Base-by-base conservation (phyloP, 2,329 filamentous ascomycete species). In the Hymenoscyphus fructigenus region DNA sequence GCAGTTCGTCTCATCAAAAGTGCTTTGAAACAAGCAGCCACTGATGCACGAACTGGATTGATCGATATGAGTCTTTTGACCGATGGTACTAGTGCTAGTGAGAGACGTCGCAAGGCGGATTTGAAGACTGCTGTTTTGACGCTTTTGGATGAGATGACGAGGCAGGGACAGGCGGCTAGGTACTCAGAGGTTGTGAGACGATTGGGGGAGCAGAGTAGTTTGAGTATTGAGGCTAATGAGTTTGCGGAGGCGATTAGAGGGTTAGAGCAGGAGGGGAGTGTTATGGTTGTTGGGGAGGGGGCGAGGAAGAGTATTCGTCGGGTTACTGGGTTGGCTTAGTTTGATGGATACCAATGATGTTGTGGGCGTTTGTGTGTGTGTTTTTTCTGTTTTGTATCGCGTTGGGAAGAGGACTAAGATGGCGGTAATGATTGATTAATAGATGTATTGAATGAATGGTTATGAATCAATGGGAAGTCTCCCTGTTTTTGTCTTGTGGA, bases 21-120 rank as follows among this genome's bases (percentile, higher is more conserved):
- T 0, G 95, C 96, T 0, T 87, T 99, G 75, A 98, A 98, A 83
- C 96, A 96, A 69, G 92, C 94, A 0, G 95, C 95, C n/a, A 99
- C 96, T 0, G 96, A 99, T 76, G 82, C 92, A 0, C 85, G 96
- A 72, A 92, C 89, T 0, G 95, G 95, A 63, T 84, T 97, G 64
- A 98, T 99, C 74, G 95, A 99, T 76, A 98, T 99, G 95, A 91
- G 91, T 63, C 82, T 99, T 59, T 82, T 99, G 68, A 97, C 93
- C 0, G 95, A 98, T 75, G 95, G 95, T n/a, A 96, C 92, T 1
- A 93, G 90, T 71, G 88, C 92, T 0, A 88, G 88, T n/a, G 95
- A 98, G 77, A 84, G 95, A 60, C 88, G 91, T 75, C 83, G 92
- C 69, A 91, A 89, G 75, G 88, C 90, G 47, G 93, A 97, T 76